Conservation (phyloP, 352 stramenopile species). For the Peronospora destructor region DNA sequence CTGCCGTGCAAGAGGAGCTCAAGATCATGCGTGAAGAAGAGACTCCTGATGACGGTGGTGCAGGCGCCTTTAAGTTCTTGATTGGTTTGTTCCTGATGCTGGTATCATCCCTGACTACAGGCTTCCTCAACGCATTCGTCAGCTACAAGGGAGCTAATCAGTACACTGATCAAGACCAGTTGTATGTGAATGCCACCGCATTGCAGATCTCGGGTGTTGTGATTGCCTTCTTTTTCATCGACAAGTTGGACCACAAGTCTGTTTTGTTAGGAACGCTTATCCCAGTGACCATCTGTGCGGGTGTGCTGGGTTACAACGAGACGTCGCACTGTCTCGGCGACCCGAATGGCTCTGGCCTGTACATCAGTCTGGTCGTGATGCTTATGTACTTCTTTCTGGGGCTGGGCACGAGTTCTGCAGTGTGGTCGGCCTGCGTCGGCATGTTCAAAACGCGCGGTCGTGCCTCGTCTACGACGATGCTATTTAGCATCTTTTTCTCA, state of each 20-base stretch:
- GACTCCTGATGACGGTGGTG: conserved; percentile 30
- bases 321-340: conserved; percentile 36
- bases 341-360: conserved; percentile 36
- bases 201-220: conserved; percentile 51
- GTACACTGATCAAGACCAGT: conserved; percentile 38
- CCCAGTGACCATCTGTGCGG: conserved; percentile 39
- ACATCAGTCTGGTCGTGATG: conserved; percentile 51
- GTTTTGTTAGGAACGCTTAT: conserved; percentile 65
- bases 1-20: conserved; percentile 59
- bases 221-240: conserved; percentile 75
- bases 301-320: conserved; percentile 57
- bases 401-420: conserved; percentile 49
- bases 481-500: conserved; percentile 58
- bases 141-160: conserved; percentile 40
- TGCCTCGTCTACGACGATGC: conserved; percentile 38
- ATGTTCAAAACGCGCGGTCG: conserved; percentile 59
- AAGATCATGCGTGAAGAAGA: conserved; percentile 65
- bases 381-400: conserved; percentile 77
- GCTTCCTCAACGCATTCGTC: conserved; percentile 57
- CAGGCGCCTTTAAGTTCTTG: conserved; percentile 53
- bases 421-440: conserved; percentile 55
- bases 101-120: conserved; percentile 44
- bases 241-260: conserved; percentile 68
- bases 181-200: conserved; percentile 52
- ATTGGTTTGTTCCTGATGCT: conserved; percentile 62